Evolutionary conservation across 73 alveolate species (phyloP).

Genomic region (Stentor coeruleus): DNA sequence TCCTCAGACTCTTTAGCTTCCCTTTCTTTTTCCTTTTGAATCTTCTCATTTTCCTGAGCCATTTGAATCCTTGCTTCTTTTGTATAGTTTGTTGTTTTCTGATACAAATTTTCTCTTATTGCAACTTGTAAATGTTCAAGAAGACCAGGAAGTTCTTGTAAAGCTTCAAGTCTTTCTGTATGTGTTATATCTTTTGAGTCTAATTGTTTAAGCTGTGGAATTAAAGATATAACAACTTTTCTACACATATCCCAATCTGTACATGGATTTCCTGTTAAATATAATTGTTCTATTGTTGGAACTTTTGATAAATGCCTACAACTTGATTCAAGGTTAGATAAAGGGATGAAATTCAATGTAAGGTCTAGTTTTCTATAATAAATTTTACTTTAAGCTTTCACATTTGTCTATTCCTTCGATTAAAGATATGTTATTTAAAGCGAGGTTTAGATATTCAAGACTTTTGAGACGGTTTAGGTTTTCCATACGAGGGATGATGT

Average conservation of each 20-base stretch:
- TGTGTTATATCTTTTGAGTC: slow-evolving; percentile 92
- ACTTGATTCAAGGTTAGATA: slow-evolving; percentile 87
- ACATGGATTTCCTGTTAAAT: slow-evolving; percentile 95
- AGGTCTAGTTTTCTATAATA: slow-evolving; percentile 83
- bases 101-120: slow-evolving; percentile 40
- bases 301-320: slow-evolving; percentile 30
- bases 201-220: slow-evolving; percentile 66
- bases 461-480: slow-evolving; percentile 88
- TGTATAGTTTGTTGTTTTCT: slow-evolving; percentile 41
- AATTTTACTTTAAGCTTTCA: slow-evolving; percentile 81
- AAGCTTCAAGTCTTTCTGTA: slow-evolving; percentile 82
- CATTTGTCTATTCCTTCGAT: slow-evolving; percentile 96
- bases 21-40: slow-evolving; percentile 33
- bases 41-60: slow-evolving; percentile 42
- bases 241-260: slow-evolving; percentile 84
- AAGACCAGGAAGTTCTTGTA: slow-evolving; percentile 34
- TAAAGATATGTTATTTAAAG: slow-evolving; percentile 88
- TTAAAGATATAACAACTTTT: slow-evolving; percentile 69
- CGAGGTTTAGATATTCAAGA: slow-evolving; percentile 96
- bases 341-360: slow-evolving; percentile 94
- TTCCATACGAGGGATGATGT: slow-evolving; percentile 96
- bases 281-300: slow-evolving; percentile 65
- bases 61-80: slow-evolving; percentile 42
- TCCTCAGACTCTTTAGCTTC: slow-evolving; percentile 27
- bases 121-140: slow-evolving; percentile 45